Conservation (phyloP, 768 basidiomycete genomes). For the Nidula microcarpa region DNA sequence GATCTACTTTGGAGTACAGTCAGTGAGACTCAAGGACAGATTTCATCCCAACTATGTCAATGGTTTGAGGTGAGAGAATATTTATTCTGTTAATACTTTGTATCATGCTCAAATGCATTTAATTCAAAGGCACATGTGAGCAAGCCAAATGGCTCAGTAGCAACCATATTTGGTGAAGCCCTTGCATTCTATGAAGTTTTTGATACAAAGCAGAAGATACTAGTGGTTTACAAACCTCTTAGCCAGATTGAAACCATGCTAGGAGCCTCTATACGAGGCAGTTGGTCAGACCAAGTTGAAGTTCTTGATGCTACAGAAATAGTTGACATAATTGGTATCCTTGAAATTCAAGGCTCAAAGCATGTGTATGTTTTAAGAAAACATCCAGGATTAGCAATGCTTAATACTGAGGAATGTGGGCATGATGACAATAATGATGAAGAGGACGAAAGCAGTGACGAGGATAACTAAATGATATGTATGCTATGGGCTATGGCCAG, state of each 20-base stretch:
- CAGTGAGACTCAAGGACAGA: neutral
- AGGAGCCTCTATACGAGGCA: neutral
- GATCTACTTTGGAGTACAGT: neutral
- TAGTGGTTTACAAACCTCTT: neutral
- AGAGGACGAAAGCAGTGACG: neutral
- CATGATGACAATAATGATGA: neutral
- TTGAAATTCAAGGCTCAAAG: neutral
- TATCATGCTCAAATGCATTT: neutral
- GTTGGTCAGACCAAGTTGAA: neutral
- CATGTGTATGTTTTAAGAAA: neutral
- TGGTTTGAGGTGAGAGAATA: neutral
- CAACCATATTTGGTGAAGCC: neutral
- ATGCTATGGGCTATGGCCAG: neutral
- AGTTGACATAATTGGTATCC: neutral
- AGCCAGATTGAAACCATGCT: neutral
- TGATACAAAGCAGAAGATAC: neutral
- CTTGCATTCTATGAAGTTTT: neutral
- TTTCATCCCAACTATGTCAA: neutral
- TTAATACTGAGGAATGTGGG: neutral
- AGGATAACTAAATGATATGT: neutral
- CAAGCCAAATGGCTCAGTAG: neutral
- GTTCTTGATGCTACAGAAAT: neutral
- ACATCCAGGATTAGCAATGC: neutral
- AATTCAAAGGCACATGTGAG: neutral
- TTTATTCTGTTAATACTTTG: neutral